Evolutionary conservation across 805 yeast species (phyloP).

Genomic region (Vanderwaltozyma polyspora): DNA sequence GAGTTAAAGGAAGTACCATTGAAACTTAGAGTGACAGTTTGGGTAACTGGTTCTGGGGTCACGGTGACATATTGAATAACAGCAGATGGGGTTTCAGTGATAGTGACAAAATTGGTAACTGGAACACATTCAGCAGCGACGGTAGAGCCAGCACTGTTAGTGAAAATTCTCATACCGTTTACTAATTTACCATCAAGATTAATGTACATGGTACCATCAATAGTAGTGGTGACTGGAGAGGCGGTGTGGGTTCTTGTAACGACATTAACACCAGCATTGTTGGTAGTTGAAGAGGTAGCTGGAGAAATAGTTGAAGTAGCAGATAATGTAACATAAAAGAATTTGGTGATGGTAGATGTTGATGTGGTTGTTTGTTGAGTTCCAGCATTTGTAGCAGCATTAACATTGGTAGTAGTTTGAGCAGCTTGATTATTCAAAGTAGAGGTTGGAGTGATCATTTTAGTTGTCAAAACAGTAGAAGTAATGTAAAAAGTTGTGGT

Average conservation of each 20-base stretch:
- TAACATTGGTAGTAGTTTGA: neutral
- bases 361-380: too few species aligned
- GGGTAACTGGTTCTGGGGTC: constrained; percentile 12
- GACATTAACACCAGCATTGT: too few species aligned
- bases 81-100: constrained; percentile 3
- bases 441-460: constrained; percentile 10
- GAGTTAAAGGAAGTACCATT: too few species aligned
- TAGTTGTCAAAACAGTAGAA: constrained; percentile 13
- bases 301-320: neutral
- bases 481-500: constrained; percentile 20
- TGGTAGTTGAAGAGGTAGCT: neutral
- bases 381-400: neutral
- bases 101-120: constrained; percentile 5
- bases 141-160: neutral
- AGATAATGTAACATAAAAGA: constrained; percentile 3
- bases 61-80: constrained; percentile 14
- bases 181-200: constrained; percentile 1
- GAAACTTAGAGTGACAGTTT: constrained; percentile 5
- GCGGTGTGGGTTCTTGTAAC: too few species aligned
- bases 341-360: constrained; percentile 16
- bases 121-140: constrained; percentile 10
- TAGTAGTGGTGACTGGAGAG: constrained; percentile 1
- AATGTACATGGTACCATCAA: neutral
- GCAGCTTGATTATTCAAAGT: constrained; percentile 1
- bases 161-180: constrained; percentile 4